Conservation (phyloP, 2,329 filamentous ascomycete genomes). For the Talaromyces sp. region DNA sequence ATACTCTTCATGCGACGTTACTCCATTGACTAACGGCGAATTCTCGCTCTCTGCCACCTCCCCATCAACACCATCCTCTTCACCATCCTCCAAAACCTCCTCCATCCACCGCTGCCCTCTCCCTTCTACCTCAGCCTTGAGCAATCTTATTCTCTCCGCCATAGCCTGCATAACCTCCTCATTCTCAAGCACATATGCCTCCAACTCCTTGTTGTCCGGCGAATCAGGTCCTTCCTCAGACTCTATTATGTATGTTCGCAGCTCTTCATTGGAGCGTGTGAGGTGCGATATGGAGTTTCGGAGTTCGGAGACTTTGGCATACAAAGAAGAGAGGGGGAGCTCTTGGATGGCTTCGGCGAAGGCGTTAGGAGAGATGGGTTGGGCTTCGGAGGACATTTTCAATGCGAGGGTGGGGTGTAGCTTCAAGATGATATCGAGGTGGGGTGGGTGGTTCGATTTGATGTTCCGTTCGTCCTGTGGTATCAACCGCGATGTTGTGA, state of each 20-base stretch:
- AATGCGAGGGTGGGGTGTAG: neutral
- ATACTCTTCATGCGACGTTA: slow-evolving; percentile 1
- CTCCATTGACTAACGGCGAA: slow-evolving; percentile 2
- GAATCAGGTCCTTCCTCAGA: slow-evolving; percentile 43
- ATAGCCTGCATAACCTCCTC: slow-evolving; percentile 54
- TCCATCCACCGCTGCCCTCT: slow-evolving; percentile 54
- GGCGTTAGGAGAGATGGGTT: slow-evolving; percentile 48
- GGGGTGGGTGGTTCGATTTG: neutral
- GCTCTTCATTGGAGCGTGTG: slow-evolving; percentile 54
- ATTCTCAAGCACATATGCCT: slow-evolving; percentile 53
- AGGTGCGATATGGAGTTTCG: slow-evolving; percentile 59
- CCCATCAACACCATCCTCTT: neutral
- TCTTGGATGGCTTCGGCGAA: slow-evolving; percentile 56
- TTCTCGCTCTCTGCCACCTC: neutral
- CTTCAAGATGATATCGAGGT: neutral
- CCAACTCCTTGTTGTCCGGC: slow-evolving; percentile 40
- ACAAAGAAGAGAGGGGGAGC: slow-evolving; percentile 56
- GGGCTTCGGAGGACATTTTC: slow-evolving; percentile 48
- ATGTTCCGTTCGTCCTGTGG: neutral
- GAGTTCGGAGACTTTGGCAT: slow-evolving; percentile 59
- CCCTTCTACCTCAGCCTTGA: slow-evolving; percentile 51
- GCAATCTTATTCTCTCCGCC: slow-evolving; percentile 51
- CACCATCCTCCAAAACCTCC: slow-evolving; percentile 22
- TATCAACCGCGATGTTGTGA: neutral
- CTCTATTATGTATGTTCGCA: slow-evolving; percentile 47